phyloP scores from a whole-genome alignment of 495 filamentous ascomycete species.

The Podospora pseudocomata region DNA sequence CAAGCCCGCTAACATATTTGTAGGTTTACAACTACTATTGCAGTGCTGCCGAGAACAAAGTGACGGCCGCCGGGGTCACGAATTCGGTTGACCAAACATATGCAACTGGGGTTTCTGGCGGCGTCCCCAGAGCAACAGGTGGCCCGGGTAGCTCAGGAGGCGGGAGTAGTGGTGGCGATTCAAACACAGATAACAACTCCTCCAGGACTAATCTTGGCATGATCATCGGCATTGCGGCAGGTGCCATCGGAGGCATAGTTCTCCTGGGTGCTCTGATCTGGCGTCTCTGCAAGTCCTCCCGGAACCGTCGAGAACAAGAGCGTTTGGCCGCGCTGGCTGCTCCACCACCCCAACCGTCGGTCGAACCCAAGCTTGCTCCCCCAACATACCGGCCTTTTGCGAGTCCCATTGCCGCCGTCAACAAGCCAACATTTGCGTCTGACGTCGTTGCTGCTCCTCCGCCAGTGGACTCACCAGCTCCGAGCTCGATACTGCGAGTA shows the following conservation, averaged over 20 bases:
- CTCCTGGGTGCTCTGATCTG: slow-evolving; percentile 34
- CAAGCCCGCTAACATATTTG: not conserved
- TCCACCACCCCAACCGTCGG: not conserved
- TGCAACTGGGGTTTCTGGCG: slow-evolving; percentile 20
- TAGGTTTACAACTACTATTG: slow-evolving; percentile 46
- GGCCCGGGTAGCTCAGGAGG: not conserved
- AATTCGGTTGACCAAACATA: slow-evolving; percentile 31
- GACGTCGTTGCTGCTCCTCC: not conserved
- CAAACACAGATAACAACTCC: slow-evolving; percentile 6
- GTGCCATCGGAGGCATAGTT: slow-evolving; percentile 33
- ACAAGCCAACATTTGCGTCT: slow-evolving; percentile 31
- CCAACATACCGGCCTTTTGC: not conserved
- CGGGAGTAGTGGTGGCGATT: slow-evolving; percentile 7
- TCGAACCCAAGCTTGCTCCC: not conserved
- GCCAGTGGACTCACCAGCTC: slow-evolving; percentile 34
- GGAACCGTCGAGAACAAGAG: slow-evolving; percentile 11
- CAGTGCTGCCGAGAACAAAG: slow-evolving; percentile 41
- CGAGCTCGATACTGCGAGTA: slow-evolving; percentile 31
- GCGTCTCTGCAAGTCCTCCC: slow-evolving; percentile 28
- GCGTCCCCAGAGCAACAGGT: slow-evolving; percentile 6
- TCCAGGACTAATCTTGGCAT: slow-evolving; percentile 23
- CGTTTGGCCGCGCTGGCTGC: not conserved
- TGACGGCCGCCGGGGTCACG: slow-evolving; percentile 37
- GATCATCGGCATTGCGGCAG: slow-evolving; percentile 40
- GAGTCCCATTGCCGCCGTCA: slow-evolving; percentile 7